A percentile compares a stretch with the other conserved stretches of the same genome.
Conservation (phyloP, 2,329 filamentous ascomycete genomes). For the Falciphora oryzae region DNA sequence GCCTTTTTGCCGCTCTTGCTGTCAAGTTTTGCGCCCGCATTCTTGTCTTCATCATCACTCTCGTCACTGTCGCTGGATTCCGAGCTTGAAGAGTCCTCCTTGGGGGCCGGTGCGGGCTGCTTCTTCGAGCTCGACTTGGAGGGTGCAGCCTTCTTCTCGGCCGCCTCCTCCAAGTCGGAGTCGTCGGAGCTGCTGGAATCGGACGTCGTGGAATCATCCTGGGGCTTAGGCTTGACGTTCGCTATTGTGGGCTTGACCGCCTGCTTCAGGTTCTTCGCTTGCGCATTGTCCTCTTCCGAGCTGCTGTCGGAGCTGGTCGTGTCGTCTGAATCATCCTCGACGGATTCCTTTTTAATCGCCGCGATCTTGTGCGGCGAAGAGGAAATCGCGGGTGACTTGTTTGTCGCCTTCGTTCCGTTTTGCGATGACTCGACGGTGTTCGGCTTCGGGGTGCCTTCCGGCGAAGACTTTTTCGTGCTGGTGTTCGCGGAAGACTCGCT, state of each 20-base stretch:
- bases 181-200: not conserved
- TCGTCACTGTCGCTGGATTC: conserved; percentile 19
- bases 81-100: conserved; percentile 18
- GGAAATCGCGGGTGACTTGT: conserved; percentile 1
- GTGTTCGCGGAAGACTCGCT: not conserved
- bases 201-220: conserved; percentile 4
- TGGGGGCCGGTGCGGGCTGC: not conserved
- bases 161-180: conserved; percentile 11
- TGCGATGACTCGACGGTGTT: not conserved
- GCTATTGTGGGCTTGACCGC: not conserved
- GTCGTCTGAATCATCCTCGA: conserved; percentile 1
- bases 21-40: conserved; percentile 7
- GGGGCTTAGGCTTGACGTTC: not conserved
- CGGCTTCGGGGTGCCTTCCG: not conserved
- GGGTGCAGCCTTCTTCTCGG: conserved; percentile 9
- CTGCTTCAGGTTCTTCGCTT: not conserved
- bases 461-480: not conserved
- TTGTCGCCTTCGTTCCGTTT: not conserved
- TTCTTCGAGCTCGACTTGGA: conserved; percentile 15
- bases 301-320: conserved; percentile 6
- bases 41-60: not conserved
- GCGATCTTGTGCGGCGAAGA: not conserved
- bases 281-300: conserved; percentile 3
- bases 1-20: conserved; percentile 16
- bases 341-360: conserved; percentile 1